Evolutionary conservation across 2,329 filamentous ascomycete genomes (phyloP).

Genomic region (Cladophialophora carrionii): DNA sequence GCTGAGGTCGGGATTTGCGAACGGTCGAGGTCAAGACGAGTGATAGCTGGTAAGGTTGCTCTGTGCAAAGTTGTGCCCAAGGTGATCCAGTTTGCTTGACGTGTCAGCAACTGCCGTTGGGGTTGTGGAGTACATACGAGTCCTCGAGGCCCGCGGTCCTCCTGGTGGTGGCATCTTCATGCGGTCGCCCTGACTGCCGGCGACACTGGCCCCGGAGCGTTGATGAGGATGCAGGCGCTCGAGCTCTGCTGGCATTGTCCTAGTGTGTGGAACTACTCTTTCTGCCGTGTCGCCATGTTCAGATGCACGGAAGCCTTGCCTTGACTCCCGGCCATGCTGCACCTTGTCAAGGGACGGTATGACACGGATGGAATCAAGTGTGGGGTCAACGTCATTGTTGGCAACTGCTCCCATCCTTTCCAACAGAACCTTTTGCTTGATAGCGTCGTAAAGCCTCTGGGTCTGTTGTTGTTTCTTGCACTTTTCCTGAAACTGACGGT

Average conservation of each 20-base stretch:
- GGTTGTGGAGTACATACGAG: constrained; percentile 15
- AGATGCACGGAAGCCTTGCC: constrained; percentile 3
- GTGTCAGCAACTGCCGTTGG: constrained; percentile 14
- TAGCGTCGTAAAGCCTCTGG: constrained; percentile 62
- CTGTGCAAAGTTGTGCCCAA: constrained; percentile 24
- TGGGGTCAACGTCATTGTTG: constrained; percentile 55
- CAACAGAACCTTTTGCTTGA: constrained; percentile 60
- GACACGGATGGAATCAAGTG: constrained; percentile 46
- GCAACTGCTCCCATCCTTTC: constrained; percentile 60
- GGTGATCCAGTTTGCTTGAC: constrained; percentile 12
- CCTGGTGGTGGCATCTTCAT: constrained; percentile 19
- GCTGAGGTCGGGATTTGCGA: constrained; percentile 22
- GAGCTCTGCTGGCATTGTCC: constrained; percentile 40
- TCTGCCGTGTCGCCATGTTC: constrained; percentile 22
- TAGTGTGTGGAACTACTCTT: constrained; percentile 34
- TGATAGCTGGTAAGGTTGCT: constrained; percentile 17
- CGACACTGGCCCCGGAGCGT: constrained; percentile 27
- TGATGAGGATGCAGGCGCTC: constrained; percentile 48
- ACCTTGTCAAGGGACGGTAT: constrained; percentile 29
- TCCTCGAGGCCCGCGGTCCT: constrained; percentile 4
- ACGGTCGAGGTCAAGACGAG: constrained; percentile 18
- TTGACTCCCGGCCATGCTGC: constrained; percentile 36
- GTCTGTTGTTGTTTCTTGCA: constrained; percentile 68
- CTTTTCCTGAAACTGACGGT: constrained; percentile 70
- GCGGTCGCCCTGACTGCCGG: constrained; percentile 14